phyloP scores from a whole-genome alignment of 768 basidiomycete species.

The Krasilnikovozyma curviuscula region DNA sequence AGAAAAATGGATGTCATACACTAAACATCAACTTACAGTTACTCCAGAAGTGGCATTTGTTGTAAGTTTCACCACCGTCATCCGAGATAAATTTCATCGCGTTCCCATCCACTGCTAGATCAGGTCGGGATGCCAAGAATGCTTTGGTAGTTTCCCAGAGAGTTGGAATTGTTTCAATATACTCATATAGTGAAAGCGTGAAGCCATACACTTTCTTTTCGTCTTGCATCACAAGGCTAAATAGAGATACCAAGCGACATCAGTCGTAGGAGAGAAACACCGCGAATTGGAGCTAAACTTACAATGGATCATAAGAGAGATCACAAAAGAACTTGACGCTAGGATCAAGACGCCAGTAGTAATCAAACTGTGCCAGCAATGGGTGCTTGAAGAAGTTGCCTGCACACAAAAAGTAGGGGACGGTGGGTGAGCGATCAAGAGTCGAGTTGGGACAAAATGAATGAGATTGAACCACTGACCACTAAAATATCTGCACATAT shows the following conservation, averaged over 20 bases:
- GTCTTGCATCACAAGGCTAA: slow-evolving; percentile 51
- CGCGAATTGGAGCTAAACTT: slow-evolving; percentile 28
- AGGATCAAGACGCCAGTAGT: slow-evolving; percentile 82
- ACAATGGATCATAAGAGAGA: slow-evolving; percentile 13
- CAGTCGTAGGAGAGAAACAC: slow-evolving; percentile 35
- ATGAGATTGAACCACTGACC: neutral
- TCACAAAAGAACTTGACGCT: slow-evolving; percentile 64
- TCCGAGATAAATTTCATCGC: slow-evolving; percentile 57
- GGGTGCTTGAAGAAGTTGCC: slow-evolving; percentile 74
- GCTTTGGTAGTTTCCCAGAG: slow-evolving; percentile 55
- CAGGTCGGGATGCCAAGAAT: slow-evolving; percentile 8
- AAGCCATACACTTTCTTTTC: slow-evolving; percentile 78
- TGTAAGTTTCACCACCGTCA: slow-evolving; percentile 51
- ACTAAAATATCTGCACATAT: neutral
- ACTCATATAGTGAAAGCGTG: slow-evolving; percentile 60
- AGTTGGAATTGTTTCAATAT: slow-evolving; percentile 57
- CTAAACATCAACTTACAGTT: no score
- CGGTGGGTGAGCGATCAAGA: neutral
- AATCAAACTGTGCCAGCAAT: slow-evolving; percentile 52
- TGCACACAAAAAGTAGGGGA: slow-evolving; percentile 18
- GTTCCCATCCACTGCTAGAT: slow-evolving; percentile 32
- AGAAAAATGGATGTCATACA: no score
- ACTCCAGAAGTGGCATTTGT: slow-evolving; percentile 49
- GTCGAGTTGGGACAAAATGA: slow-evolving; percentile 3
- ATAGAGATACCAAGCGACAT: neutral